Evolutionary conservation across 2,329 filamentous ascomycete species (phyloP), one percentile per base, ranked within the genome.

Genomic region (Curvularia sp.): DNA sequence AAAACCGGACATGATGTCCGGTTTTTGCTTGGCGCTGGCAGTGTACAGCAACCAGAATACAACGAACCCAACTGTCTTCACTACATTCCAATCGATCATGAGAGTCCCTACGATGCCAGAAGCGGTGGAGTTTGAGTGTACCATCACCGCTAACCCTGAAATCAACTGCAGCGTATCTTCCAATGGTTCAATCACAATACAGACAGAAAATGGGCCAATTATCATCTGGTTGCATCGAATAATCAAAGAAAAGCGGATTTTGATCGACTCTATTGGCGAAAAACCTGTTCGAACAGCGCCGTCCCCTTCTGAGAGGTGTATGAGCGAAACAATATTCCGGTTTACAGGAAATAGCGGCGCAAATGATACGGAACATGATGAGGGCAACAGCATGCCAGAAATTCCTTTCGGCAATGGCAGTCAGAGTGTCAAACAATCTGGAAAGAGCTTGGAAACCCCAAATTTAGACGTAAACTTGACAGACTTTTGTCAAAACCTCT

Each of bases 141-240:
- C 48, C 10, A 24, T 50, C 33, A 50, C 22, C 22, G 22, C 12
- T 50, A 20, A n/a, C 33, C 48, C 22, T 13, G 33, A 20, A 41
- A 24, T 50, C 22, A 20, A 50, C 30, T 50, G 48, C 22, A 41
- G 22, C 15, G 48, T 22, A 50, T 50, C 48, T 50, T 20, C 18
- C 33, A 41, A 50, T 50, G 33, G 48, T 28, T 39, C 33, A 12
- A 50, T 50, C 22, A 50, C 35, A 28, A 50, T 50, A 39, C 33
- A 50, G 13, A 50, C 33, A 24, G 33, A 50, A 22, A 50, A 10
- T n/a, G 33, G 33, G n/a, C 33, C 48, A 39, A 50, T 50, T 15
- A 50, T 33, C 24, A 50, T 50, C 48, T 18, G 18, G 33, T 50
- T 50, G 7, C 33, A 50, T 24, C 33, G 13, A 18, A 28, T 41